Evolutionary conservation across 371 early-diverging fungal genomes (phyloP), one percentile per base, ranked within the genome.

Genomic region (Rhizopus microsporus): DNA sequence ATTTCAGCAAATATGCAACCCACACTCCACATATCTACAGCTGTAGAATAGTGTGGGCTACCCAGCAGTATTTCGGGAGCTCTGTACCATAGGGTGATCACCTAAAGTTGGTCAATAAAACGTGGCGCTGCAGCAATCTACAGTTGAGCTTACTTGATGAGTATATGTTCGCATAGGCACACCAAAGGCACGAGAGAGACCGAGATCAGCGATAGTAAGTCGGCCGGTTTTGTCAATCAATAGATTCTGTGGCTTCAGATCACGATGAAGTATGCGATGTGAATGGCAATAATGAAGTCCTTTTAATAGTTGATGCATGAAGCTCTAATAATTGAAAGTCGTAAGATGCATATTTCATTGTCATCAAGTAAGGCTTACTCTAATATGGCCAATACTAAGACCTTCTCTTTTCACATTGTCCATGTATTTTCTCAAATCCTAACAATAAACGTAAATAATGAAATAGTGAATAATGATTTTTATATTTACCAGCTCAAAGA

Each of bases 1-100:
- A 99, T 93, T 75, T 99, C 99, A 16, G 95, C 96, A 77, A 97
- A 91, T 57, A 99, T 96, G 71, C 96, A 96, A 0, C 99, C 99
- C 31, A 97, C 84, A 60, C 92, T 90, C 99, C 99, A 99, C 80
- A 99, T 95, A 75, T 99, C 99, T 44, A 99, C 88, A 5, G 89
- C 90, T 7, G 89, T 93, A 5, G 92, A 86, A 73, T 99, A 99
- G 58, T 92, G 88, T 49, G 85, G 86, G 12, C 85, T 81, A 4
- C 98, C 99, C 61, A 97, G 77, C 39, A 99, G 72, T 47, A 99
- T 90, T 74, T 99, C 99, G 6, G 99, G 99, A 6, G 98, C 83
- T 51, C 99, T 85, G 71, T 99, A 99, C 97, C 97, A 96, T 23
- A 96, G 78, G 8, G 99, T 99, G 17, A 99, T 96, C 5, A 99